These are phyloP conservation scores for Gymnopilus junonius DNA, from an alignment of 768 basidiomycete genomes.

Conservation along the genomic window DNA sequence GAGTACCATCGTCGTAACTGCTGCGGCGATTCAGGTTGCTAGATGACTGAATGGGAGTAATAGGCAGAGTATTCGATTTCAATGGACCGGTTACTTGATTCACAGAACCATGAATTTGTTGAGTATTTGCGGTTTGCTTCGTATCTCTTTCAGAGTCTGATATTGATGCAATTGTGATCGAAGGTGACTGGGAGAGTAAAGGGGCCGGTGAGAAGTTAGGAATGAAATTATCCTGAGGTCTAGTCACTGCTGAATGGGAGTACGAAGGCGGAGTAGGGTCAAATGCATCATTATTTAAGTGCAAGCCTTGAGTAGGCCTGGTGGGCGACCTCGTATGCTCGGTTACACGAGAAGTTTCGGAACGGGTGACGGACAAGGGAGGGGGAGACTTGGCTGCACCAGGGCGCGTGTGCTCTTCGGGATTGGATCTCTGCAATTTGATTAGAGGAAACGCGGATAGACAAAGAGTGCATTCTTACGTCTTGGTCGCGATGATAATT, in stretches of 20 bases:
- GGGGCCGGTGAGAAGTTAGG: conserved; percentile 1
- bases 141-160: background rate
- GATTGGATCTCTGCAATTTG: conserved; percentile 5
- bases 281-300: conserved; percentile 41
- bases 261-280: conserved; percentile 26
- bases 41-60: conserved; percentile 31
- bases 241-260: conserved; percentile 4
- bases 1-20: conserved; percentile 51
- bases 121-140: background rate
- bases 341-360: conserved; percentile 26
- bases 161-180: conserved; percentile 13
- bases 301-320: conserved; percentile 34
- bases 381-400: conserved; percentile 10
- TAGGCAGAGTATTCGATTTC: conserved; percentile 47
- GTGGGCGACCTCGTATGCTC: conserved; percentile 29
- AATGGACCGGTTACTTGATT: conserved; percentile 22
- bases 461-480: conserved; percentile 38
- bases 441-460: background rate
- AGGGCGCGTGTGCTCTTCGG: conserved; percentile 14
- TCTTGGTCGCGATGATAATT: conserved; percentile 42
- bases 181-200: conserved; percentile 14
- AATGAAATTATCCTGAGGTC: background rate
- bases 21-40: conserved; percentile 35
- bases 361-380: conserved; percentile 11
- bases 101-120: background rate